Evolutionary conservation across 257 asterid genomes (phyloP).

Genomic region (Mitragyna speciosa): DNA sequence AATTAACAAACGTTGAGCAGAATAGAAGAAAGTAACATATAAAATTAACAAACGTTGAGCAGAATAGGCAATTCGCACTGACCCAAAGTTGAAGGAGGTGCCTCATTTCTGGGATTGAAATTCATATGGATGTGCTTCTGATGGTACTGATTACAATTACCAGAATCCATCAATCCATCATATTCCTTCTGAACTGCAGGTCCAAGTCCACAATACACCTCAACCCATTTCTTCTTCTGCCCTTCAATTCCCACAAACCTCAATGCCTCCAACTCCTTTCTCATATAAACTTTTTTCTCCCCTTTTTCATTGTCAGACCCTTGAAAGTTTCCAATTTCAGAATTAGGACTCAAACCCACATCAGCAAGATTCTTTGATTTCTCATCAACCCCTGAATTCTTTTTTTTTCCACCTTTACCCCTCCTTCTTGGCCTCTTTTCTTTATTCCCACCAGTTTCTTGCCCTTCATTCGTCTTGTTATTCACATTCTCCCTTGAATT

Average conservation of each 20-base stretch:
- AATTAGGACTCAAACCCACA: neutral
- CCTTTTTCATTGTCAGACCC: slow-evolving; percentile 14
- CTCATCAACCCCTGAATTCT: slow-evolving; percentile 13
- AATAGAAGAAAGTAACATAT: neutral
- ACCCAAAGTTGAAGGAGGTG: slow-evolving; percentile 35
- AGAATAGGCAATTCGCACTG: slow-evolving; percentile 1
- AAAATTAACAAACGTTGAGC: neutral
- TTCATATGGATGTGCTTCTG: slow-evolving; percentile 23
- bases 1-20: neutral
- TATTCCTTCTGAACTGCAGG: slow-evolving; percentile 51
- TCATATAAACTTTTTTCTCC: slow-evolving; percentile 47
- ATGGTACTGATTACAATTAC: slow-evolving; percentile 19
- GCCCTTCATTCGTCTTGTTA: neutral
- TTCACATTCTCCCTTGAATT: neutral
- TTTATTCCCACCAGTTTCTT: slow-evolving; percentile 21
- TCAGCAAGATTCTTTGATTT: neutral
- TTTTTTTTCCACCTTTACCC: slow-evolving; percentile 35
- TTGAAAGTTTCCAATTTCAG: slow-evolving; percentile 13
- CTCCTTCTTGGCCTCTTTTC: slow-evolving; percentile 41
- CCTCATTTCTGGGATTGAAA: slow-evolving; percentile 53
- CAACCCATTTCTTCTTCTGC: slow-evolving; percentile 77
- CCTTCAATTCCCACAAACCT: slow-evolving; percentile 55
- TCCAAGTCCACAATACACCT: slow-evolving; percentile 68
- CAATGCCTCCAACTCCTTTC: slow-evolving; percentile 61
- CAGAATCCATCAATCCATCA: slow-evolving; percentile 40